A percentile compares a stretch with the other conserved stretches of the same genome.
Evolutionary conservation across 2,329 filamentous ascomycete species (phyloP).

Genomic region (Cercospora citrullina): DNA sequence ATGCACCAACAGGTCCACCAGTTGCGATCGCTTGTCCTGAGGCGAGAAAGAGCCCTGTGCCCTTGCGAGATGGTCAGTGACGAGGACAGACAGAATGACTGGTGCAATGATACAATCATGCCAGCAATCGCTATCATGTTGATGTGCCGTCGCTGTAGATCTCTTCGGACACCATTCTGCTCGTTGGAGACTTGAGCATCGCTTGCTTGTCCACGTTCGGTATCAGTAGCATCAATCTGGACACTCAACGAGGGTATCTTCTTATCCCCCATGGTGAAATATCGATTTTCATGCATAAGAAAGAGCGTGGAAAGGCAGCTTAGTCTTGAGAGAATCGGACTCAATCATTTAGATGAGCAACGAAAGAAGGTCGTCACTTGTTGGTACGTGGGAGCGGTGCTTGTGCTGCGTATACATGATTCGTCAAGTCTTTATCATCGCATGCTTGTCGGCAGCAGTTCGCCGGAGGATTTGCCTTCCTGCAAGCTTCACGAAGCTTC

Average conservation of each 20-base stretch:
- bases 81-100: not conserved
- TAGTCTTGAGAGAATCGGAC: not conserved
- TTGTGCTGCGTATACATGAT: not conserved
- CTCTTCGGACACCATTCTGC: slow-evolving; percentile 14
- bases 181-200: not conserved
- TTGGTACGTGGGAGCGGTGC: not conserved
- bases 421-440: not conserved
- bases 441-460: not conserved
- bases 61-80: not conserved
- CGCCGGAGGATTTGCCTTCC: not conserved
- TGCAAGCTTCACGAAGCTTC: not conserved
- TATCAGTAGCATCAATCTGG: not conserved
- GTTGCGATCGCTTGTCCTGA: slow-evolving; percentile 27
- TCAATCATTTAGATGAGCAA: not conserved
- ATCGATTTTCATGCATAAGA: not conserved
- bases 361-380: not conserved
- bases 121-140: slow-evolving; percentile 32
- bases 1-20: slow-evolving; percentile 28
- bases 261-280: not conserved
- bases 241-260: slow-evolving; percentile 11
- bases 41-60: slow-evolving; percentile 35
- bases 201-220: slow-evolving; percentile 8
- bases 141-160: slow-evolving; percentile 30
- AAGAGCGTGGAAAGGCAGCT: not conserved
- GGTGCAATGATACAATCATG: slow-evolving; percentile 21